Evolutionary conservation across 2,329 filamentous ascomycete genomes (phyloP).

Genomic region (Pseudonectria foliicola): DNA sequence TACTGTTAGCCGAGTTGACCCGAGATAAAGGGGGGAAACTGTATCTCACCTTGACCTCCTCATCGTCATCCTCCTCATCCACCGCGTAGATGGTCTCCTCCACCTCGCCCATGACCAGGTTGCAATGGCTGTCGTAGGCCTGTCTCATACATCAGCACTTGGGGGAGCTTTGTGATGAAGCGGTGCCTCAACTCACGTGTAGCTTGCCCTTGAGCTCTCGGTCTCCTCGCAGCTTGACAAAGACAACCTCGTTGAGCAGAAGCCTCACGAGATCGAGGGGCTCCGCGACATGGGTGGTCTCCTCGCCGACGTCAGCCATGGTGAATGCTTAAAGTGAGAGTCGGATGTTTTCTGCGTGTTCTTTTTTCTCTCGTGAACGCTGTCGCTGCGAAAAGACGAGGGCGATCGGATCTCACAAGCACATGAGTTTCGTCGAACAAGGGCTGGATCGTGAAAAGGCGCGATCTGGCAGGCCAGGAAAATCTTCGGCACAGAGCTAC

Average conservation of each 20-base stretch:
- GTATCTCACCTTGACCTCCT: conserved; percentile 59
- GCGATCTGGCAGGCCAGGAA: conserved; percentile 11
- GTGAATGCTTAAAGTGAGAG: conserved; percentile 13
- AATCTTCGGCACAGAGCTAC: conserved; percentile 11
- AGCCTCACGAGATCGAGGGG: conserved; percentile 93
- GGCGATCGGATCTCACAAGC: conserved; percentile 6
- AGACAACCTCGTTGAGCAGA: conserved; percentile 90
- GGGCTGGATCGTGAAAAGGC: conserved; percentile 18
- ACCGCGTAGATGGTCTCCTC: conserved; percentile 95
- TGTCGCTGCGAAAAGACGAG: conserved; percentile 5
- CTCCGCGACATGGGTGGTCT: conserved; percentile 69
- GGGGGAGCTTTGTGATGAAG: not conserved
- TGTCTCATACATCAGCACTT: conserved; percentile 31
- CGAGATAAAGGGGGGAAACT: too few relatives aligned
- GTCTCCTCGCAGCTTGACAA: conserved; percentile 94
- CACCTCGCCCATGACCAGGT: conserved; percentile 89
- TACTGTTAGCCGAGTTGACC: too few relatives aligned
- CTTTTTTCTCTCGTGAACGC: too few relatives aligned
- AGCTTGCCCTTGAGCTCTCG: conserved; percentile 90
- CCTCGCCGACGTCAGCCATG: conserved; percentile 82
- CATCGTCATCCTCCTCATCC: conserved; percentile 84
- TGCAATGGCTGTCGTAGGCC: conserved; percentile 99
- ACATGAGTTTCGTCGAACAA: conserved; percentile 6
- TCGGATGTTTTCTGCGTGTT: conserved; percentile 1
- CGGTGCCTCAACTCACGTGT: conserved; percentile 57